Base-by-base conservation (phyloP, 805 yeast genomes). In the Ogataea siamensis region DNA sequence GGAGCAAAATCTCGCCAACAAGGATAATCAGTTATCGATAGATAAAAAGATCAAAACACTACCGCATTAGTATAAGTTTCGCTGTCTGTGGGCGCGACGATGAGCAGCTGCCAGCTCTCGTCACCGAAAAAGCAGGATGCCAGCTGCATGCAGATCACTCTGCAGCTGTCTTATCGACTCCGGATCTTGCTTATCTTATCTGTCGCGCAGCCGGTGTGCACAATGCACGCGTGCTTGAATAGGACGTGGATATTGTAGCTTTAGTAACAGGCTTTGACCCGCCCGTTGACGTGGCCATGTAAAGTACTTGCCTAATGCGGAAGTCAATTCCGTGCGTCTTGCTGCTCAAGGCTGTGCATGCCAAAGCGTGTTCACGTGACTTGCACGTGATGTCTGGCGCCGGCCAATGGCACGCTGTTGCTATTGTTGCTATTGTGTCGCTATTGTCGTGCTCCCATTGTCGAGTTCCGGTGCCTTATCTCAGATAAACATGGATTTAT, bases 61-160 rank as follows among this genome's bases (percentile, higher is more conserved):
- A 20, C 34, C 26, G 24, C 25, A 36, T 36, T 29, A 22, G 40
- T 36, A 36, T 36, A 36, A 36, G 23, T 23, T 36, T 29, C 34
- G n/a, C n/a, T n/a, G n/a, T n/a, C n/a, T n/a, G n/a, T n/a, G n/a
- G n/a, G n/a, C n/a, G n/a, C n/a, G n/a, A n/a, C n/a, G n/a, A n/a
- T n/a, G n/a, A n/a, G n/a, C n/a, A n/a, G n/a, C n/a, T n/a, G n/a
- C n/a, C n/a, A n/a, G n/a, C n/a, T n/a, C n/a, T n/a, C n/a, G n/a
- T n/a, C n/a, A n/a, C n/a, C n/a, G n/a, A n/a, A n/a, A n/a, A n/a
- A n/a, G n/a, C n/a, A n/a, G n/a, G n/a, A n/a, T n/a, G n/a, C n/a
- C n/a, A n/a, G n/a, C n/a, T n/a, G n/a, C n/a, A n/a, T n/a, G n/a
- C 19, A 34, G 22, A 16, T 34, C 32, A 27, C n/a, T 8, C 20